Evolutionary conservation across 2,329 filamentous ascomycete genomes (phyloP).

Genomic region (Epichloe gansuensis): DNA sequence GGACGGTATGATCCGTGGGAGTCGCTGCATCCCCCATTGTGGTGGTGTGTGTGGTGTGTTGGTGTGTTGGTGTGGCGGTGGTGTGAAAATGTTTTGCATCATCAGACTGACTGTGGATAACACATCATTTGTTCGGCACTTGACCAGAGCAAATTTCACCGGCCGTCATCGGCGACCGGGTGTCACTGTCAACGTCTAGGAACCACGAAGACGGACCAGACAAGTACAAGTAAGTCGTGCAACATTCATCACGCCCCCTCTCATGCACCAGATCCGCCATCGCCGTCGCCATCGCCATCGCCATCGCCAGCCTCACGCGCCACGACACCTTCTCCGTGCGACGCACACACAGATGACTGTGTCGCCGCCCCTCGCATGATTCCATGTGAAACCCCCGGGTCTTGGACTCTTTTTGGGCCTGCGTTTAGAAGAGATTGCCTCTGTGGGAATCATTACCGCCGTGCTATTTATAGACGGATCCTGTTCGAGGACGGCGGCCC

Average conservation of each 20-base stretch:
- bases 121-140: no score
- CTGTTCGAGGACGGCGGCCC: no score
- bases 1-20: slow-evolving; percentile 5
- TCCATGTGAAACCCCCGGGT: neutral
- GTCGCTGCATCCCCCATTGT: slow-evolving; percentile 6
- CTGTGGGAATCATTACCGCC: no score
- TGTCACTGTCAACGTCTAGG: no score
- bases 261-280: slow-evolving; percentile 21
- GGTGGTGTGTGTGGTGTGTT: neutral
- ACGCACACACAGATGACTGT: neutral
- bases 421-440: no score
- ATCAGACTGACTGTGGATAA: neutral
- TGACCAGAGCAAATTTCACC: neutral
- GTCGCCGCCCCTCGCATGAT: no score
- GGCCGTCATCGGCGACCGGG: neutral
- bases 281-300: slow-evolving; percentile 15
- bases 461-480: no score
- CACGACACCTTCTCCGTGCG: neutral
- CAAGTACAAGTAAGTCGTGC: no score
- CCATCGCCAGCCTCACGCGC: slow-evolving; percentile 8
- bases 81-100: neutral
- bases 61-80: neutral
- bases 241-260: slow-evolving; percentile 13
- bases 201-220: no score
- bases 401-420: no score